Base-by-base conservation (phyloP, 176 grass and related monocot species). In the Carex parvula region DNA sequence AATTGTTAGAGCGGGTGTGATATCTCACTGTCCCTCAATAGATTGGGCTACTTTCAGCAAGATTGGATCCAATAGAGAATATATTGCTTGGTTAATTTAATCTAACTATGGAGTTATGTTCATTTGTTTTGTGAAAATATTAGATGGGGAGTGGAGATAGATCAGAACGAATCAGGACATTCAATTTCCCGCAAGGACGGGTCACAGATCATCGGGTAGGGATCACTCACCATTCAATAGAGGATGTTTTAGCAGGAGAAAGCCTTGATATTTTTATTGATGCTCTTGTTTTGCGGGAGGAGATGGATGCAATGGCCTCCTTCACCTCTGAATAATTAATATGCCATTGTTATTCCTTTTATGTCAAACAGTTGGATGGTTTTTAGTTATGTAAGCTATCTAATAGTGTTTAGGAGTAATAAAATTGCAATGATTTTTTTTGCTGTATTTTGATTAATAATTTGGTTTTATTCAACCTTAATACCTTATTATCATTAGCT, bases 181-280 rank as follows among this genome's bases (percentile, higher is more conserved):
- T 95, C 83, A 95, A 99, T 87, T 99, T 99, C 2, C 93, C 96
- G 10, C 93, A 95, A 80, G 96, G 96, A 4, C 84, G 96, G 64
- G 96, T 98, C 52, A 98, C 96, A 0, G 96, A 98, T 68, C 93
- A 98, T 64, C 91, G 89, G 3, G 64, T 95, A 26, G 96, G 93
- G 55, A 71, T 95, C 80, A 98, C 96, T 0, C 86, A 92, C 58
- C 96, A 98, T 56, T 86, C 92, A 33, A 95, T 95, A 81, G 83
- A 73, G 46, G 93, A 98, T 86, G 85, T 98, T 55, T 89, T 98
- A 87, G 92, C 88, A 37, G 92, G 95, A 52, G 91, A 92, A 84
- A 92, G 88, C 44, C 87, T 98, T 39, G 89, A 95, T 30, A 20
- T 90, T 63, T 98, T 98, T 33, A 80, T 98, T 0, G 83, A 95